phyloP scores from a whole-genome alignment of 176 grass and related monocot species.

The Microstegium vimineum region DNA sequence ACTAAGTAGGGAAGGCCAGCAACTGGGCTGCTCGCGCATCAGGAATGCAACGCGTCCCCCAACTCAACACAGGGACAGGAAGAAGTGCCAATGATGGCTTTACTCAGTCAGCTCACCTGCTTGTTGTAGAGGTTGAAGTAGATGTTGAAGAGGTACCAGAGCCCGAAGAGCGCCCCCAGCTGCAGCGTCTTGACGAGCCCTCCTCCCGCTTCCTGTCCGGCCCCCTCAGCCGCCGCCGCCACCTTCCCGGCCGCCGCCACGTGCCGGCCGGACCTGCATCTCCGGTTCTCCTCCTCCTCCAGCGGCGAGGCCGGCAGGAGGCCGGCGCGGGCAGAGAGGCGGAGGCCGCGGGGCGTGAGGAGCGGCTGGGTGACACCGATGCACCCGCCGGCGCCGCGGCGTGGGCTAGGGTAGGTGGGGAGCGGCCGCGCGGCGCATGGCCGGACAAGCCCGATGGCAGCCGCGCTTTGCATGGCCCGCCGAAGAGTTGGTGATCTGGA shows the following conservation, averaged over 20 bases:
- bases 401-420: not conserved
- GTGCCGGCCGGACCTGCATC: not conserved
- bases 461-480: slow-evolving; percentile 45
- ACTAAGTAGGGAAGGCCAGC: not conserved
- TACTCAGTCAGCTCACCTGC: slow-evolving; percentile 33
- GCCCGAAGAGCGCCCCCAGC: slow-evolving; percentile 59
- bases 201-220: not conserved
- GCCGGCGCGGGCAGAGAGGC: slow-evolving; percentile 21
- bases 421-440: slow-evolving; percentile 29
- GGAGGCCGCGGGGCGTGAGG: not conserved
- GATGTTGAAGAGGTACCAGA: slow-evolving; percentile 93
- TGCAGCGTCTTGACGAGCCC: slow-evolving; percentile 44
- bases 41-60: not conserved
- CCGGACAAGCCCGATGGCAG: slow-evolving; percentile 37
- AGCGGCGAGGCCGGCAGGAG: slow-evolving; percentile 30
- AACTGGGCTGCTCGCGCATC: not conserved
- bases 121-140: slow-evolving; percentile 95
- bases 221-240: not conserved
- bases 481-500: not conserved
- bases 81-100: too few relatives aligned
- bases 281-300: slow-evolving; percentile 1
- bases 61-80: not conserved
- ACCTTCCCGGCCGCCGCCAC: not conserved
- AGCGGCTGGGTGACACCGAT: not conserved
- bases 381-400: not conserved